These are phyloP conservation scores for Raphanus raphanistrum DNA, from an alignment of 345 rosid species.

Conservation along the genomic window DNA sequence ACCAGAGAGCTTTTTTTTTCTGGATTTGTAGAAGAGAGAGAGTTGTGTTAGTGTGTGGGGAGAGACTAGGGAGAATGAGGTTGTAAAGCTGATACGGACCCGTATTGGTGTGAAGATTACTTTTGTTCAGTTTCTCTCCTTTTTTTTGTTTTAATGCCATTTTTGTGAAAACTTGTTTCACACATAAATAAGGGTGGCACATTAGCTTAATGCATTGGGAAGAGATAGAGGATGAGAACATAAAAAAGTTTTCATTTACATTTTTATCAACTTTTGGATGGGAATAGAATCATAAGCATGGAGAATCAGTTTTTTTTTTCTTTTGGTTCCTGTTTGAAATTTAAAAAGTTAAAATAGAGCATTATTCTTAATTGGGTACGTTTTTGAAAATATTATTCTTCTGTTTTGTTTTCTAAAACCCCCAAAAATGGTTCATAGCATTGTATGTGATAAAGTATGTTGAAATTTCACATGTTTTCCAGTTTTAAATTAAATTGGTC, in stretches of 20 bases:
- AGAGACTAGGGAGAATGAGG: conserved; percentile 32
- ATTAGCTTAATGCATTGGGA: neutral
- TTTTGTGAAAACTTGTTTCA: conserved; percentile 27
- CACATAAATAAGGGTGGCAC: conserved; percentile 24
- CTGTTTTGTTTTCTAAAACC: neutral
- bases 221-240: neutral
- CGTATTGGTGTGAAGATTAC: conserved; percentile 16
- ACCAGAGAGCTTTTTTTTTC: conserved; percentile 4
- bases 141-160: neutral
- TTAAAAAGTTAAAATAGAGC: neutral
- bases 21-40: conserved; percentile 10
- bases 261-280: neutral
- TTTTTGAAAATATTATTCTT: neutral
- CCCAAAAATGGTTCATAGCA: neutral
- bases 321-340: neutral
- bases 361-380: neutral
- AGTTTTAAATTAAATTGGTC: neutral
- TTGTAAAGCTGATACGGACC: conserved; percentile 37
- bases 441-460: neutral
- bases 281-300: neutral
- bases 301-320: neutral
- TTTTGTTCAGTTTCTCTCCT: conserved; percentile 9
- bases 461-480: neutral
- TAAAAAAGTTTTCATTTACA: neutral
- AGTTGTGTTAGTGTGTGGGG: conserved; percentile 20